Evolutionary conservation across 1,284 basidiomycete species (phyloP), one percentile per base, ranked within the genome.

Genomic region (Moesziomyces sp.): DNA sequence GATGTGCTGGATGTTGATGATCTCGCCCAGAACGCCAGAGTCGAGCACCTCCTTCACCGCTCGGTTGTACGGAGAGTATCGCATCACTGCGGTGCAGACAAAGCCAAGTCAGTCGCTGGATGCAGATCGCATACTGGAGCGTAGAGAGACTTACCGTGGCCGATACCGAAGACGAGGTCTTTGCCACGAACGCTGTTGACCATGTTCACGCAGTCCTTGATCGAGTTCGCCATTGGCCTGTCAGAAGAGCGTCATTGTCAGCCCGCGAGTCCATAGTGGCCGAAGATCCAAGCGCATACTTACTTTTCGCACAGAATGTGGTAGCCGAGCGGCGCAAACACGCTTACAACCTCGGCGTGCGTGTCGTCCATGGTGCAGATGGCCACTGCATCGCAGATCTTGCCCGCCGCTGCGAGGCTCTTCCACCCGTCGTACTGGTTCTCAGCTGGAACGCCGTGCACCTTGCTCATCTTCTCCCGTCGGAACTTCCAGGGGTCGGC

Each of bases 1-100:
- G 35, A 68, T 68, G 53, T 68, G 65, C 47, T 68, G 65, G n/a
- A 68, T 68, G 52, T 68, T 68, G 65, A 68, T 58, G 47, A 68
- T 68, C 34, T 68, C 65, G 23, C 65, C 65, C 11, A 68, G 46
- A 19, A 68, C 59, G 35, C 65, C 65, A 7, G 65, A 68, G 28
- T 68, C 65, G 30, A 68, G 24, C 24, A 68, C 65, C 34, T 68
- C 48, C 30, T 62, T 68, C 50, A 68, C 65, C 5, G 65, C 65
- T 9, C 49, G 58, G 44, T 68, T 68, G 59, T 68, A 68, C 5
- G 65, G 65, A 8, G 65, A 68, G 58, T 68, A 68, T 10, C 65
- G 65, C 65, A 68, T 45, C 19, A 68, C 49, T 40, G 18, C 38
- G 38, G 5, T 7, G 38, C 38, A 16, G 14, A 6, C 16, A 40